phyloP scores from a whole-genome alignment of 2,329 filamentous ascomycete genomes.

The Ophiostoma quercus region DNA sequence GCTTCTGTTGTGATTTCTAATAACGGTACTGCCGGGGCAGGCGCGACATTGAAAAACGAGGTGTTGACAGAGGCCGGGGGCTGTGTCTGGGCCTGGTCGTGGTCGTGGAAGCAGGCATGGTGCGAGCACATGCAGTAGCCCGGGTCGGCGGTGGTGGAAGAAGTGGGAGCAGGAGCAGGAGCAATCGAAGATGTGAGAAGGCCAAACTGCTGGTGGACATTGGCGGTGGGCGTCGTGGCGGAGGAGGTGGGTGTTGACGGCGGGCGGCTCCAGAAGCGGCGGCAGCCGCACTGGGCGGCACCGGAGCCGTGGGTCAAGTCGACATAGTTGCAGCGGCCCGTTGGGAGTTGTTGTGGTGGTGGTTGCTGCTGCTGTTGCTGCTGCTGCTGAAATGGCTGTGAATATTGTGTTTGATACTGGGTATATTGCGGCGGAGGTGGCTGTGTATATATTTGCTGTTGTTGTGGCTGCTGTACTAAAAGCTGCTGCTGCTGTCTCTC shows the following conservation, averaged over 20 bases:
- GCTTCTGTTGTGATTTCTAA: neutral
- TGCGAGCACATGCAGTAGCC: slow-evolving; percentile 59
- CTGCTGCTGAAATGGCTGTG: slow-evolving; percentile 21
- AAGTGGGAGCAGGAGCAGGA: slow-evolving; percentile 28
- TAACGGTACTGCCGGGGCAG: neutral
- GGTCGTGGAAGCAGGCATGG: slow-evolving; percentile 58
- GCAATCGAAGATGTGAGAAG: slow-evolving; percentile 25
- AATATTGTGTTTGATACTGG: neutral
- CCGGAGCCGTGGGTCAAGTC: slow-evolving; percentile 49
- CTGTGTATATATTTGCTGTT: neutral
- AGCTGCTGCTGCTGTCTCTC: slow-evolving; percentile 9
- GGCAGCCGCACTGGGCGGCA: slow-evolving; percentile 53
- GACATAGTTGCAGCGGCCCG: slow-evolving; percentile 54
- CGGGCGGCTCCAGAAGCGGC: slow-evolving; percentile 53
- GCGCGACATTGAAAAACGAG: slow-evolving; percentile 12
- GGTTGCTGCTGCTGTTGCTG: slow-evolving; percentile 37
- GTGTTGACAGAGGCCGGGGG: slow-evolving; percentile 23
- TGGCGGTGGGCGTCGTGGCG: slow-evolving; percentile 29
- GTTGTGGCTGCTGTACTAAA: neutral
- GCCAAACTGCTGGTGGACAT: neutral
- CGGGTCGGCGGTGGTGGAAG: slow-evolving; percentile 31
- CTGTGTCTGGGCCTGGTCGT: slow-evolving; percentile 33
- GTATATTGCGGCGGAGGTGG: slow-evolving; percentile 4
- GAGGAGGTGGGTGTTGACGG: slow-evolving; percentile 29
- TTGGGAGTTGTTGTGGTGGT: slow-evolving; percentile 39